Evolutionary conservation across 192 early-diverging fungal genomes (phyloP), one percentile per base, ranked within the genome.

Genomic region (Piromyces finnis): DNA sequence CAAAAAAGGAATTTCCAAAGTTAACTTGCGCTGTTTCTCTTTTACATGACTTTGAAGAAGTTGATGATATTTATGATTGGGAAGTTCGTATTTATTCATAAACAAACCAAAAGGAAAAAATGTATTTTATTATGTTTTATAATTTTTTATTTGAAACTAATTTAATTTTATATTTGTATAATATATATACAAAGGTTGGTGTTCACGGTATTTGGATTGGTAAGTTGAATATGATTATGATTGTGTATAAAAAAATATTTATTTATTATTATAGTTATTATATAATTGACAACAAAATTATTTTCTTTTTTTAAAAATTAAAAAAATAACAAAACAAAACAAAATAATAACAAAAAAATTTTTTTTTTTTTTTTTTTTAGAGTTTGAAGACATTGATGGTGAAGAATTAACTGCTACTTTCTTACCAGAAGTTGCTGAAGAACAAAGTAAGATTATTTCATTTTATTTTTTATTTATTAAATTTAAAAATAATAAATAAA

Each of bases 181-280:
- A 29, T 80, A 27, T 22, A 80, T 35, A 51, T 78, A 29, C 37
- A 32, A 39, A 80, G 81, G 81, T 96, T 78, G 97, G 97, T 27
- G 86, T 81, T 17, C 97, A 98, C 86, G 97, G 97, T 11, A 93
- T 98, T 68, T 94, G 95, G 93, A 96, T 98, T 35, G 94, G 95
- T 83, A 97, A 97, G 80, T 80, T 80, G 13, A 5, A 39, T 39
- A n/a, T n/a, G n/a, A n/a, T n/a, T n/a, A n/a, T n/a, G n/a, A n/a
- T n/a, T n/a, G n/a, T n/a, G n/a, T n/a, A n/a, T n/a, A n/a, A n/a
- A n/a, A n/a, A n/a, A n/a, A n/a, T n/a, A n/a, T n/a, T n/a, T n/a
- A n/a, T n/a, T n/a, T n/a, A n/a, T n/a, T n/a, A n/a, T n/a, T n/a
- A n/a, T n/a, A n/a, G n/a, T n/a, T n/a, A n/a, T n/a, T n/a, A n/a